These are phyloP conservation scores for Biscogniauxia mediterranea DNA, from an alignment of 2,329 filamentous ascomycete genomes.

Conservation along the genomic window DNA sequence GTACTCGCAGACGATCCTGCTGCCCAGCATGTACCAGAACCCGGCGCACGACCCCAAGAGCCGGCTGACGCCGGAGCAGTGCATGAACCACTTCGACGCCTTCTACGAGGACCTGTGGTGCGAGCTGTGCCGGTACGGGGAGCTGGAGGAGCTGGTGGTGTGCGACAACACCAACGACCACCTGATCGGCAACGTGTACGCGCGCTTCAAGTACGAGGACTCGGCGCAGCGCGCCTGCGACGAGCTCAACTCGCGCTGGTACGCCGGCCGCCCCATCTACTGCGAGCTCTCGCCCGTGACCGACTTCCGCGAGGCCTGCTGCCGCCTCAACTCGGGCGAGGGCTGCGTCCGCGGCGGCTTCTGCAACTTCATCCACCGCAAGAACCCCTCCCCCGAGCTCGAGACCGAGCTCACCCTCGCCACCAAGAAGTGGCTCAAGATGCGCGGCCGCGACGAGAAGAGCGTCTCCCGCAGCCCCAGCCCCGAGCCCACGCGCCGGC, in stretches of 20 bases:
- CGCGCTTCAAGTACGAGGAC: constrained; percentile 99
- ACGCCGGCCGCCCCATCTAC: constrained; percentile 94
- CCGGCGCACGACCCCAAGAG: constrained; percentile 94
- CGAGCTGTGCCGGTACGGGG: constrained; percentile 98
- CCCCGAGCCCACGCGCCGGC: constrained; percentile 76
- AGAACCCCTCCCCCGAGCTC: constrained; percentile 86
- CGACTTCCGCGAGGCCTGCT: constrained; percentile 97
- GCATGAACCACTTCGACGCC: constrained; percentile 99
- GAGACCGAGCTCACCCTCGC: constrained; percentile 82
- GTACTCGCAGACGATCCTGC: constrained; percentile 95
- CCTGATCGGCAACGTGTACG: constrained; percentile 98
- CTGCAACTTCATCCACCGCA: constrained; percentile 99
- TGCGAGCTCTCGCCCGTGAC: constrained; percentile 96
- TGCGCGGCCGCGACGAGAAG: constrained; percentile 78
- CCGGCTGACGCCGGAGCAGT: constrained; percentile 93
- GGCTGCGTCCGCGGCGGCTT: constrained; percentile 95
- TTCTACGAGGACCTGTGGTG: constrained; percentile 99
- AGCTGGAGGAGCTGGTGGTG: constrained; percentile 95
- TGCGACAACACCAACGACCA: constrained; percentile 99
- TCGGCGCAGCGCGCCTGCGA: constrained; percentile 91
- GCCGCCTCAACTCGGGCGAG: constrained; percentile 88
- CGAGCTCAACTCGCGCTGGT: constrained; percentile 91
- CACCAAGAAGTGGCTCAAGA: constrained; percentile 95
- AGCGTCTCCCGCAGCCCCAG: constrained; percentile 81
- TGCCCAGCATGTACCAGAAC: constrained; percentile 99